Evolutionary conservation across 2,329 filamentous ascomycete species (phyloP), one percentile per base, ranked within the genome.

Genomic region (Penicillium expansum): DNA sequence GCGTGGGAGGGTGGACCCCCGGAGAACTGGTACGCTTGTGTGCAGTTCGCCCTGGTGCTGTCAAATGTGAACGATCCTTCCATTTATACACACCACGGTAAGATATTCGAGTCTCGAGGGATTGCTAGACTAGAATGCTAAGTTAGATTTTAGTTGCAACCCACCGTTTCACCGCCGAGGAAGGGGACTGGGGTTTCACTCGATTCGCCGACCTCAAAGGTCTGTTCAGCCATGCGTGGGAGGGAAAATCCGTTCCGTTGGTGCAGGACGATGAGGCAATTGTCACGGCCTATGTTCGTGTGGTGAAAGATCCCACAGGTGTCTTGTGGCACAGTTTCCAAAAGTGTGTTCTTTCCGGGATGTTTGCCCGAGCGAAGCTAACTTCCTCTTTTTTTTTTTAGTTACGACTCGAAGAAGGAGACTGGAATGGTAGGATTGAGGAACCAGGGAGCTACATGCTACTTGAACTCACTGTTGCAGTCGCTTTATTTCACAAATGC

Each of bases 111-210:
- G 8, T n/a, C 32, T 51, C 22, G 33, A n/a, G 14, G 39, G 11
- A 35, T 49, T 24, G 33, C 6, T n/a, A 13, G 20, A 30, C 14
- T 3, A 37, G 20, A 33, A 29, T 11, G 47, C 48, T 51, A 44
- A 57, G 20, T 14, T 32, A 10, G 13, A 58, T 37, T 60, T 51
- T 53, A 81, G 82, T 81, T 42, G 94, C 94, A n/a, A 91, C 92
- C 66, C 94, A 99, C 72, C 89, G 94, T 57, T 99, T 97, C 75
- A 97, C 92, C 4, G 90, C 90, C 62, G 94, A 97, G 42, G 94
- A 99, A 75, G 92, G 91, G 24, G 94, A 99, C 69, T 99, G 94
- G 94, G 94, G 94, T 1, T 99, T 99, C 74, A 99, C 94, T n/a
- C 82, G 93, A 55, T 99, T 97, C 71, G 86, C 92, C 13, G 94